Conservation (phyloP, 108 stramenopile species). For the Hondaea fermentalgiana region DNA sequence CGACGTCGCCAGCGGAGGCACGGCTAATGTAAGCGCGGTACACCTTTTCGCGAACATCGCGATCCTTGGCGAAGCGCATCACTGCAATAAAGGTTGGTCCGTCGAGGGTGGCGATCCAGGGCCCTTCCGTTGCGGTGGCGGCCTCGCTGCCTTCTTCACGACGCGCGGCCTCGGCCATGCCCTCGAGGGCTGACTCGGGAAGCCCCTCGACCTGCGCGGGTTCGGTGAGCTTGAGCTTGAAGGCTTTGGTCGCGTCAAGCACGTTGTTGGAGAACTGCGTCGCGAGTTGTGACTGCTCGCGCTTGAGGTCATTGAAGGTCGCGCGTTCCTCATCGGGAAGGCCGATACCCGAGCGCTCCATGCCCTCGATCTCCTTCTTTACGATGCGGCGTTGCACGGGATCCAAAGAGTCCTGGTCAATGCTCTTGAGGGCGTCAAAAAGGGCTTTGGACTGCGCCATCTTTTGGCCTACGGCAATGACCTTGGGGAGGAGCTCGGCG, state of each 20-base stretch:
- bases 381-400: slow-evolving; percentile 62
- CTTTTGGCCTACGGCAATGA: slow-evolving; percentile 73
- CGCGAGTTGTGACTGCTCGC: slow-evolving; percentile 68
- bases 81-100: slow-evolving; percentile 82
- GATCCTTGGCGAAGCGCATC: slow-evolving; percentile 76
- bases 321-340: slow-evolving; percentile 73
- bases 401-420: slow-evolving; percentile 44
- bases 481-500: slow-evolving; percentile 78
- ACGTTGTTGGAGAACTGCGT: slow-evolving; percentile 90
- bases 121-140: slow-evolving; percentile 68
- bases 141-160: slow-evolving; percentile 36
- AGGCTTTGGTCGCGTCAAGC: slow-evolving; percentile 88
- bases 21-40: slow-evolving; percentile 77
- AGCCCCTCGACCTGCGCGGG: slow-evolving; percentile 67
- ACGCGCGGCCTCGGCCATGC: slow-evolving; percentile 70
- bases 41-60: slow-evolving; percentile 72
- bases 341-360: slow-evolving; percentile 84
- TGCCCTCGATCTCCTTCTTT: slow-evolving; percentile 57
- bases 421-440: slow-evolving; percentile 70
- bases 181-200: slow-evolving; percentile 73
- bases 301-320: slow-evolving; percentile 86
- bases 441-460: slow-evolving; percentile 74
- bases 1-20: slow-evolving; percentile 58
- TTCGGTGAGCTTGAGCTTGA: slow-evolving; percentile 61
- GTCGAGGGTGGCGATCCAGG: slow-evolving; percentile 86